A percentile compares a stretch with the other conserved stretches of the same genome.
Conservation (phyloP, 73 alveolate species). For the Paramecium primaurelia region DNA sequence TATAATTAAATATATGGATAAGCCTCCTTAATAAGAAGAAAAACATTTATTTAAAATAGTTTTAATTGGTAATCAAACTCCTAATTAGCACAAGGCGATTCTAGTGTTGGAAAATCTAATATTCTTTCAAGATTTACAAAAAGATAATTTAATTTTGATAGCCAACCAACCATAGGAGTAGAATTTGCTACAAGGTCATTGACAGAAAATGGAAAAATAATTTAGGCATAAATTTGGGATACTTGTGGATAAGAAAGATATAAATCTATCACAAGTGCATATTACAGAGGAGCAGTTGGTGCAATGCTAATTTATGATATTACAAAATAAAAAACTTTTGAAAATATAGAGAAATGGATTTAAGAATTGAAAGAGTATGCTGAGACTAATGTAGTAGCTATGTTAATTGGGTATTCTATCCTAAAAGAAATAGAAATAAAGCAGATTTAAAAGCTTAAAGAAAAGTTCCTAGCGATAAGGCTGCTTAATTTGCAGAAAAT, state of each 20-base stretch:
- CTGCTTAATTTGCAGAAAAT: conserved; percentile 63
- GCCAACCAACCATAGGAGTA: conserved; percentile 87
- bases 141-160: conserved; percentile 69
- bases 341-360: conserved; percentile 78
- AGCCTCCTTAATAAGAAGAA: neutral
- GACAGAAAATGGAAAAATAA: conserved; percentile 68
- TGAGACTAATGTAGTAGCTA: conserved; percentile 56
- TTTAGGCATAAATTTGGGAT: conserved; percentile 89
- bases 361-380: conserved; percentile 76
- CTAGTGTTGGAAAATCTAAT: conserved; percentile 90
- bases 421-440: conserved; percentile 64
- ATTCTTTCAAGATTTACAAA: conserved; percentile 77
- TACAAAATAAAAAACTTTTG: conserved; percentile 65
- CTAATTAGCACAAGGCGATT: conserved; percentile 65
- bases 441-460: conserved; percentile 65
- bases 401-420: conserved; percentile 47
- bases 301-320: conserved; percentile 77
- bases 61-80: neutral
- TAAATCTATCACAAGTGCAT: conserved; percentile 78
- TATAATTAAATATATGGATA: neutral
- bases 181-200: conserved; percentile 88
- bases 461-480: conserved; percentile 62
- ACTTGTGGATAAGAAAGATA: conserved; percentile 85
- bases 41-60: conserved; percentile 49
- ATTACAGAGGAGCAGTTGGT: conserved; percentile 85